phyloP scores from a whole-genome alignment of 2,329 filamentous ascomycete species.

The Berkeleyomyces rouxiae region DNA sequence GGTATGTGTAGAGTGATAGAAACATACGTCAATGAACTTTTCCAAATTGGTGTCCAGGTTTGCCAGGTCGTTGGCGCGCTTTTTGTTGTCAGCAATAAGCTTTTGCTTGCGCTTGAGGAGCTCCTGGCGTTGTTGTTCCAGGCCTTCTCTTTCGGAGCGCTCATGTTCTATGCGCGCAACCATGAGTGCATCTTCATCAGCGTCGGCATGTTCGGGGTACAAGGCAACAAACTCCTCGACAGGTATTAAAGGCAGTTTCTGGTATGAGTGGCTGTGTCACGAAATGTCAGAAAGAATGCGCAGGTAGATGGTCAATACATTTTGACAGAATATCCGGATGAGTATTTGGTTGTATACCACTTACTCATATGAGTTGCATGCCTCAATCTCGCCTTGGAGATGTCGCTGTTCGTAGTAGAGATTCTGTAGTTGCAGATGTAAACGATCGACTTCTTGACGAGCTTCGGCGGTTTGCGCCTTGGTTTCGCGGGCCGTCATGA shows the following conservation, averaged over 20 bases:
- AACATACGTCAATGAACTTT: constrained; percentile 72
- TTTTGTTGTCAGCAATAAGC: constrained; percentile 60
- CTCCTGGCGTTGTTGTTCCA: constrained; percentile 72
- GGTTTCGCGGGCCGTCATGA: constrained; percentile 66
- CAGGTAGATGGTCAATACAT: background rate
- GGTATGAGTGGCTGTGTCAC: constrained; percentile 67
- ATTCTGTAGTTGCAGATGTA: constrained; percentile 89
- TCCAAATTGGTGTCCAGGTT: constrained; percentile 85
- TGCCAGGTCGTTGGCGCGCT: constrained; percentile 80
- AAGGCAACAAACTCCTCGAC: constrained; percentile 63
- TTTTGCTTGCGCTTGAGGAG: constrained; percentile 50
- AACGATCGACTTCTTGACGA: constrained; percentile 74
- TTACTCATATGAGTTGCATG: constrained; percentile 83
- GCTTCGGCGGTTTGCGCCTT: constrained; percentile 76
- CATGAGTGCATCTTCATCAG: constrained; percentile 68
- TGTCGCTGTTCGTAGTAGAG: constrained; percentile 92
- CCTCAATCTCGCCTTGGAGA: constrained; percentile 72
- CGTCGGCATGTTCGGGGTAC: constrained; percentile 57
- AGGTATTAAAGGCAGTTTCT: constrained; percentile 68
- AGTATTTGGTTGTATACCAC: constrained; percentile 21
- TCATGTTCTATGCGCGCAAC: constrained; percentile 84
- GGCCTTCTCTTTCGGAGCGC: constrained; percentile 60
- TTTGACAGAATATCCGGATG: background rate
- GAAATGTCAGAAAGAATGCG: background rate
- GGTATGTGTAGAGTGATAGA: background rate